Percentiles rank a stretch among this genome's conserved stretches.
These are phyloP conservation scores for Gossypium aridum DNA, from an alignment of 441 rosid species.

Conservation along the genomic window DNA sequence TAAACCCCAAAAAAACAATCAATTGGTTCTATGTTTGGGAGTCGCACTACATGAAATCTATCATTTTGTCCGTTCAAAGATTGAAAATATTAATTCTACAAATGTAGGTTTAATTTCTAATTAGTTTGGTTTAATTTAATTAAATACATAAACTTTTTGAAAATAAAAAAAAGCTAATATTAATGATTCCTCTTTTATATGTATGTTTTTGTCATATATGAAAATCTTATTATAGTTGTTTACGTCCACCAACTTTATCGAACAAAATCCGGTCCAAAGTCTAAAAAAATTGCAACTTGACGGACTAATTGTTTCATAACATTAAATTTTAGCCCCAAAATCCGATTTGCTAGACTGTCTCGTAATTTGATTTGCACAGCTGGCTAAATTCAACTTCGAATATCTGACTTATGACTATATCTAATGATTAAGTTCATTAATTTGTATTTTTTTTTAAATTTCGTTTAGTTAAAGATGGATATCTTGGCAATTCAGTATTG, in stretches of 20 bases:
- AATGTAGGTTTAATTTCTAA: neutral
- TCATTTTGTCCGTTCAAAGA: slow-evolving; percentile 22
- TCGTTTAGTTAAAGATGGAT: too few species aligned
- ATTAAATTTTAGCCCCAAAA: neutral
- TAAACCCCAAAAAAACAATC: neutral
- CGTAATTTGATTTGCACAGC: neutral
- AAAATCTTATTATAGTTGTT: neutral
- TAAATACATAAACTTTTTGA: neutral
- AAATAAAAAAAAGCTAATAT: neutral
- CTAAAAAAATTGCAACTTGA: neutral
- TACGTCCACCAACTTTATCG: neutral
- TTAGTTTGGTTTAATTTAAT: neutral
- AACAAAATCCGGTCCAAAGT: neutral
- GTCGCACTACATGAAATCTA: slow-evolving; percentile 28
- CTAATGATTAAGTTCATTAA: neutral
- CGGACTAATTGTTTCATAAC: neutral
- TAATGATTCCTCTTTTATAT: neutral
- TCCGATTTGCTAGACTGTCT: neutral
- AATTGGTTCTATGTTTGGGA: slow-evolving; percentile 12
- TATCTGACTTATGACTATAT: neutral
- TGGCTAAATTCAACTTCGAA: neutral
- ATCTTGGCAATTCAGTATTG: too few species aligned
- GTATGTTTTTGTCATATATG: neutral
- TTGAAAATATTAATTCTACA: neutral
- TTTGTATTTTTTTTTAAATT: too few species aligned